Evolutionary conservation across 441 rosid species (phyloP).

Genomic region (Corymbia calophylla): DNA sequence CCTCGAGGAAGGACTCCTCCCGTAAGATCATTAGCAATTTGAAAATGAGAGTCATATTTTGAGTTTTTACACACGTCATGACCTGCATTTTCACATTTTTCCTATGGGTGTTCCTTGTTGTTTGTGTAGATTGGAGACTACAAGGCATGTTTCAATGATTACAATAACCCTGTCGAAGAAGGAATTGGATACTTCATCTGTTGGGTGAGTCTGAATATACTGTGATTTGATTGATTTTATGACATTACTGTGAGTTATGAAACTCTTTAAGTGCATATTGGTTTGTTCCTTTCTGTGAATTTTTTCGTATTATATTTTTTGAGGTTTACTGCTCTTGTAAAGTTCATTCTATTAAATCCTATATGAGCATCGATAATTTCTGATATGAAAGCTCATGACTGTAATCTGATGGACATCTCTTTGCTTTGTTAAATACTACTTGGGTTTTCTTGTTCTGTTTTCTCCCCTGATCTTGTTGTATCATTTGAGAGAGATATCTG

Average conservation of each 20-base stretch:
- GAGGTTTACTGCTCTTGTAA: background rate
- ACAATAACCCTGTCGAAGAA: conserved; percentile 71
- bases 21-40: conserved; percentile 37
- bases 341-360: background rate
- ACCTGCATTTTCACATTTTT: background rate
- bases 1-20: conserved; percentile 91
- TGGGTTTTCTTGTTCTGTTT: background rate
- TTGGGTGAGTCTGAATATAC: conserved; percentile 36
- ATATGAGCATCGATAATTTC: background rate
- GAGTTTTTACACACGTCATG: background rate
- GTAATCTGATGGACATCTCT: background rate
- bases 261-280: background rate
- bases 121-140: conserved; percentile 64
- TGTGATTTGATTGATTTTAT: background rate
- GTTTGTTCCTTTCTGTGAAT: background rate
- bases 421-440: background rate
- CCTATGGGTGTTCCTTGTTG: background rate
- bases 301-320: background rate
- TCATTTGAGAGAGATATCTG: background rate
- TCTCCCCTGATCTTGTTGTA: background rate
- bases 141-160: conserved; percentile 91
- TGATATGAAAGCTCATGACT: background rate
- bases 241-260: background rate
- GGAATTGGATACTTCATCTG: conserved; percentile 58
- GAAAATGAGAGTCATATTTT: background rate